Percentiles rank a stretch among this genome's conserved stretches.
Evolutionary conservation across 1,284 basidiomycete species (phyloP).

Genomic region (Kwoniella shivajii): DNA sequence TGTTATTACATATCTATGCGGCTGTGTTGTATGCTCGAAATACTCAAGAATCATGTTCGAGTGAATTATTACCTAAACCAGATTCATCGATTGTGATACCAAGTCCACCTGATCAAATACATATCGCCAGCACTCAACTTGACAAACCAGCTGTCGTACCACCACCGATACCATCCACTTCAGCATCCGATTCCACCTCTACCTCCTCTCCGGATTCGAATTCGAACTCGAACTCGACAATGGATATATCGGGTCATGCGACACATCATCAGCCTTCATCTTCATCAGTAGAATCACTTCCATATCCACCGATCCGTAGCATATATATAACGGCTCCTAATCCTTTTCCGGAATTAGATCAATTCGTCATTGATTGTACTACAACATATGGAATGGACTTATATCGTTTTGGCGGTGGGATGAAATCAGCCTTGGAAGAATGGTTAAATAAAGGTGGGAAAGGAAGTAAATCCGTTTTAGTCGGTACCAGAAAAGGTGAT

Average conservation of each 20-base stretch:
- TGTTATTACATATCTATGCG: constrained; percentile 85
- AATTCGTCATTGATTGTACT: constrained; percentile 72
- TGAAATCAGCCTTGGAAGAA: constrained; percentile 75
- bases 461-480: constrained; percentile 73
- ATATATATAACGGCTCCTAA: constrained; percentile 89
- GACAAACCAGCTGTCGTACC: background rate
- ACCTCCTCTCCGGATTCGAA: constrained; percentile 24
- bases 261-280: constrained; percentile 22
- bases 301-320: constrained; percentile 65
- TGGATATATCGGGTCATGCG: constrained; percentile 2
- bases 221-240: constrained; percentile 16
- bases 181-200: constrained; percentile 40
- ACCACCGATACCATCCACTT: background rate
- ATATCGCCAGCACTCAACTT: background rate
- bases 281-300: constrained; percentile 1
- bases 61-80: background rate
- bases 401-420: constrained; percentile 73
- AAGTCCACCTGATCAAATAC: background rate
- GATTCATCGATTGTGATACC: constrained; percentile 11
- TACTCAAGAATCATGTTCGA: constrained; percentile 7
- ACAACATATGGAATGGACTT: constrained; percentile 77
- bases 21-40: constrained; percentile 61
- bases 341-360: constrained; percentile 81
- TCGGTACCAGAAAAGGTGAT: constrained; percentile 85
- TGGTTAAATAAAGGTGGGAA: constrained; percentile 64